Evolutionary conservation across 306 rosid genomes (phyloP), one percentile per base, ranked within the genome.

Genomic region (Pterocarpus santalinus): DNA sequence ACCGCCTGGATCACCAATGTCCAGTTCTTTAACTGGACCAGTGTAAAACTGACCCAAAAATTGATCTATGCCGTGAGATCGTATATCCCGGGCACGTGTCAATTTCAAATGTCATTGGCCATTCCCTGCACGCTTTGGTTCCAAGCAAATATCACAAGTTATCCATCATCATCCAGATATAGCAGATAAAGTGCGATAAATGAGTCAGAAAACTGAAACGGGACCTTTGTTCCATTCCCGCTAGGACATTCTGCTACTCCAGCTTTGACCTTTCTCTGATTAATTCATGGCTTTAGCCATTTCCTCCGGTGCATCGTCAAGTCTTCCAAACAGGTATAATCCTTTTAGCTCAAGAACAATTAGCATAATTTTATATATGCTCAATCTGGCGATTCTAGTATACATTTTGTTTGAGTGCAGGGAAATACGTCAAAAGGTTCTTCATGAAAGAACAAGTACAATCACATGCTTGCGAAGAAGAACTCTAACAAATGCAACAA

Each of bases 251-350:
- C 28, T 22, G 28, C 28, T n/a, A n/a, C n/a, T n/a, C n/a, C 28
- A 22, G 28, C 1, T 22, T 22, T 22, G 28, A 22, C 28, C 28
- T 22, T 22, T 22, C 28, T 22, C 28, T 68, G 12, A 64, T 5
- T 16, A 16, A 55, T 81, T 87, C 65, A 94, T 94, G 98, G 98
- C 97, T 22, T 73, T 92, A 71, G 72, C 97, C 34, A 72, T 92
- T 81, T 87, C 95, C 72, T 88, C 94, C 36, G 75, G 91, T 35
- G 89, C 94, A 60, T 64, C 88, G 15, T 85, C 95, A 51, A 86
- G 47, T 67, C 53, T 90, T 86, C 88, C 90, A 58, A 83, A 44
- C 85, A 90, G 94, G 98, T 91, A 17, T 73, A 2, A 4, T 57
- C 33, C 44, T 22, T 71, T 30, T 52, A 39, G 10, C 53, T 51